These are phyloP conservation scores for Boletus reticulatus DNA, from an alignment of 768 basidiomycete species.

Conservation along the genomic window DNA sequence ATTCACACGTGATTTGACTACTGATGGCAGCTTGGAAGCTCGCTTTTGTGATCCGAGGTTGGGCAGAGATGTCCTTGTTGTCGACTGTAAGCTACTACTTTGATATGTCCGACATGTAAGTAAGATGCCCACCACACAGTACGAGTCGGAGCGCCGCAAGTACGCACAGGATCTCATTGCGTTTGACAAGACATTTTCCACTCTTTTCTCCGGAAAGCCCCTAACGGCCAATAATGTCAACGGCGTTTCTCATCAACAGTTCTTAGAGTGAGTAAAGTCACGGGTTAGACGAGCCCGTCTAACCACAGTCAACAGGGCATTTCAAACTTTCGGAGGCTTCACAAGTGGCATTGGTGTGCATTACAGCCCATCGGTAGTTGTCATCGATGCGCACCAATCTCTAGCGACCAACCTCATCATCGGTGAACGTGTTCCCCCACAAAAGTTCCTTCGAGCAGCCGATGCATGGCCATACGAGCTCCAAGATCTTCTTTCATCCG, in stretches of 20 bases:
- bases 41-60: conserved; percentile 46
- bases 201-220: conserved; percentile 55
- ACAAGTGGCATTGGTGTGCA: conserved; percentile 50
- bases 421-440: conserved; percentile 52
- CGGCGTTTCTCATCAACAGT: conserved; percentile 42
- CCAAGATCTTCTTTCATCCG: conserved; percentile 47
- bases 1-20: background rate
- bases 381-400: conserved; percentile 34
- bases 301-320: conserved; percentile 32
- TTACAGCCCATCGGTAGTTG: conserved; percentile 41
- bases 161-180: conserved; percentile 54
- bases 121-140: conserved; percentile 29
- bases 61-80: conserved; percentile 44
- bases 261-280: conserved; percentile 36
- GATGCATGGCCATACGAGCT: conserved; percentile 47
- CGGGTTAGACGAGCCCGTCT: background rate
- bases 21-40: conserved; percentile 47
- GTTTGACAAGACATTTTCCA: conserved; percentile 51
- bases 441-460: conserved; percentile 44
- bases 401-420: conserved; percentile 40
- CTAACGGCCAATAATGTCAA: conserved; percentile 33
- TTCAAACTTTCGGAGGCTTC: conserved; percentile 46
- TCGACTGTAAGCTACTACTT: conserved; percentile 38
- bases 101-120: background rate
- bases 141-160: conserved; percentile 51